Conservation (phyloP, 148 eudicot genomes). For the Talinum fruticosum region DNA sequence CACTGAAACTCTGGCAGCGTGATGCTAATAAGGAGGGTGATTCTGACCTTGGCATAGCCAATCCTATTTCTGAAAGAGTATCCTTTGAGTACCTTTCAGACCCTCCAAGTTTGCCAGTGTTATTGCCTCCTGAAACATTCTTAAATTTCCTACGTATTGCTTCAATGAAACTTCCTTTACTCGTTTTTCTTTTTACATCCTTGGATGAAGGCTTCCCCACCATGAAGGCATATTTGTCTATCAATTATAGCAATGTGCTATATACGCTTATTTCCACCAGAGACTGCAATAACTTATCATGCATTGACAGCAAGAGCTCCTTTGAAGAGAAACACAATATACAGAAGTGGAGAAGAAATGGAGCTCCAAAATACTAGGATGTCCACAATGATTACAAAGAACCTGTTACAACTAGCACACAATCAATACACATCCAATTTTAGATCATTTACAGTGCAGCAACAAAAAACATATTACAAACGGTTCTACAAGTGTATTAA, state of each 20-base stretch:
- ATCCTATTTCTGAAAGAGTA: slow-evolving; percentile 47
- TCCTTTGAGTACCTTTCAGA: slow-evolving; percentile 48
- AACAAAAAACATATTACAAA: background rate
- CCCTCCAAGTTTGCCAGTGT: slow-evolving; percentile 39
- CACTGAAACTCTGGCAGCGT: slow-evolving; percentile 81
- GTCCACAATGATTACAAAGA: slow-evolving; percentile 1
- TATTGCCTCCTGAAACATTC: slow-evolving; percentile 53
- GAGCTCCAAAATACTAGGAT: background rate
- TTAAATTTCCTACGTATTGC: slow-evolving; percentile 57
- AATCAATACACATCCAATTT: background rate
- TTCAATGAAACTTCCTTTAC: slow-evolving; percentile 62
- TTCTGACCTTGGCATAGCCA: slow-evolving; percentile 42
- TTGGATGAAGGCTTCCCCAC: slow-evolving; percentile 84
- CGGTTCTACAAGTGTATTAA: background rate
- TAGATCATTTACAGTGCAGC: too few relatives aligned
- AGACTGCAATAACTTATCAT: background rate
- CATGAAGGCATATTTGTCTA: slow-evolving; percentile 67
- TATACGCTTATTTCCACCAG: too few relatives aligned
- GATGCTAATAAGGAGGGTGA: slow-evolving; percentile 69
- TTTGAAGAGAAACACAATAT: slow-evolving; percentile 6
- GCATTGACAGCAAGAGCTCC: background rate
- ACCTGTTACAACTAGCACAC: slow-evolving; percentile 8
- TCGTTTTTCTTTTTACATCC: slow-evolving; percentile 60
- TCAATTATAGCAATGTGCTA: background rate
- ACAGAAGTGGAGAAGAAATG: background rate